Base-by-base conservation (phyloP, 352 stramenopile genomes). In the Phytophthora crassamura region DNA sequence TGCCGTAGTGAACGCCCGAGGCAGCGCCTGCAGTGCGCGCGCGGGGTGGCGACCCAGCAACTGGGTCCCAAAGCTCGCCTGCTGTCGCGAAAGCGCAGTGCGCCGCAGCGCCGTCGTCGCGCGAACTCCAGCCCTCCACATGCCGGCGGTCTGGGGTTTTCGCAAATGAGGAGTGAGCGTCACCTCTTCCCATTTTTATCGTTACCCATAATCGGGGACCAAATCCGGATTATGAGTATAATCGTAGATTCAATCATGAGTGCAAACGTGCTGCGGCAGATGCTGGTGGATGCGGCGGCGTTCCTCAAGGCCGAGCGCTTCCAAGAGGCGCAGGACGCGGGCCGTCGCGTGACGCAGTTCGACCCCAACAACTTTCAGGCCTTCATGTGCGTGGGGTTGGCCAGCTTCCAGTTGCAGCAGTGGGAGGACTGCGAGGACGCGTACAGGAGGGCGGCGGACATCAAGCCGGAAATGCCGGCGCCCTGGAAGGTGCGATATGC, bases 311-410 rank as follows among this genome's bases (percentile, higher is more conserved):
- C 89, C 14, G 69, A 89, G 46, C 80, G 86, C 59, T 96, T 87
- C 71, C 74, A 94, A 18, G 71, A 91, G 46, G 88, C 88, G 35
- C 71, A 90, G 30, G 81, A 91, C 20, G 53, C 77, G 0, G 81
- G 72, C n/a, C 78, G 84, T 1, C 80, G 82, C 49, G 86, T 94
- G 41, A 76, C 84, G 47, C 85, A 95, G 71, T 84, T 95, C 32
- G 84, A 91, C 48, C 69, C 81, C 20, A 88, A 75, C 72, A 95
- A 89, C 68, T 95, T 94, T 43, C 83, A 93, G 59, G 88, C 85
- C 32, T 80, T 94, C 42, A 84, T 96, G 73, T 92, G 82, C 45
- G 76, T 94, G 40, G 88, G 88, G 16, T 67, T 94, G 57, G 78
- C 86, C n/a, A 88, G 72, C 53, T 88, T 90, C 66, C 75, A 92